Evolutionary conservation across 805 yeast genomes (phyloP), one percentile per base, ranked within the genome.

Genomic region (Jamesozyma hellenica): DNA sequence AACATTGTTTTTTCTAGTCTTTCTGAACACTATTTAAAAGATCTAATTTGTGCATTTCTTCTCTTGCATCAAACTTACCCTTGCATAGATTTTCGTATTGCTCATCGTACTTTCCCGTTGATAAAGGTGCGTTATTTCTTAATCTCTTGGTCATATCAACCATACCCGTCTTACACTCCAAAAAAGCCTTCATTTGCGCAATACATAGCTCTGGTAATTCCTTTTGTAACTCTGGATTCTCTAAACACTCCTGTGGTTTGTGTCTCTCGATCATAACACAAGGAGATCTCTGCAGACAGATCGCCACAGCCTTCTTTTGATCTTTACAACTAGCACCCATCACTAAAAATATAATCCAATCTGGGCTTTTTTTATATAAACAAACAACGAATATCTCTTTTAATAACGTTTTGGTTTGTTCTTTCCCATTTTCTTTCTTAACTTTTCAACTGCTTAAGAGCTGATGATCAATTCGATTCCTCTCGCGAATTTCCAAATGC

Each of bases 281-380:
- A 13, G 97, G 97, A 4, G 96, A 87, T 55, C 96, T 74, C 60
- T 90, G 98, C 36, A 90, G 71, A 59, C 98, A 90, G 16, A 90
- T 79, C 9, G 97, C 97, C 42, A 92, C 84, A n/a, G 94, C 95
- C 51, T 76, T 86, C 54, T 88, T 76, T 57, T 90, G 94, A 61
- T 90, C 98, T 55, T 83, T 81, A 61, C 98, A 90, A 70, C 95
- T 87, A 34, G 79, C 80, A 39, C 75, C 79, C 81, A 75, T 74
- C n/a, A n/a, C n/a, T n/a, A n/a, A n/a, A n/a, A n/a, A n/a, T n/a
- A n/a, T n/a, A n/a, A n/a, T n/a, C n/a, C n/a, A n/a, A n/a, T n/a
- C n/a, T n/a, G n/a, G n/a, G n/a, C n/a, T n/a, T n/a, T n/a, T n/a
- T n/a, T n/a, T n/a, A n/a, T n/a, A n/a, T n/a, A n/a, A n/a, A n/a